Evolutionary conservation across 2,329 filamentous ascomycete species (phyloP).

Genomic region (Cladosporium sp.): DNA sequence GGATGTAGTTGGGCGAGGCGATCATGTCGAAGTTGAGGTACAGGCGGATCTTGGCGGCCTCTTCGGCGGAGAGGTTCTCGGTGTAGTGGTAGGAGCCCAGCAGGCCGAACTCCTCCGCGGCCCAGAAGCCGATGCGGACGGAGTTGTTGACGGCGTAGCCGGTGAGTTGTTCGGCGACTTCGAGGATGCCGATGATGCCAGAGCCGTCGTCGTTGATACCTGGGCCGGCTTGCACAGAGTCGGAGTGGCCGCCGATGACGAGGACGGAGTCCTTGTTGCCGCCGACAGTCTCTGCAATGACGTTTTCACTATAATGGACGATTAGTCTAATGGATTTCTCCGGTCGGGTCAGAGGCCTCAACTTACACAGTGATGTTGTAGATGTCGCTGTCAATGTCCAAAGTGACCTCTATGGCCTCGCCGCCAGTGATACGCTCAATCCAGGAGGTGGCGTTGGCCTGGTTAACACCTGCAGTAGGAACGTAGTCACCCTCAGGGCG

Average conservation of each 20-base stretch:
- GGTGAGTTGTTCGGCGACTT: conserved; percentile 61
- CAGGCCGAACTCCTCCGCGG: conserved; percentile 63
- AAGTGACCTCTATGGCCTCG: conserved; percentile 38
- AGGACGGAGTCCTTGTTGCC: conserved; percentile 62
- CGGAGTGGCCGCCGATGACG: conserved; percentile 61
- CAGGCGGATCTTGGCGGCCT: conserved; percentile 61
- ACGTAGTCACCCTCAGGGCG: conserved; percentile 57
- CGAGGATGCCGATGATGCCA: conserved; percentile 62
- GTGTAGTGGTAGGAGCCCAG: conserved; percentile 53
- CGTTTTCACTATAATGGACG: conserved; percentile 46
- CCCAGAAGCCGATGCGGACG: conserved; percentile 67
- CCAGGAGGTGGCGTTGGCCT: conserved; percentile 59
- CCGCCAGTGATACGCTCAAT: conserved; percentile 54
- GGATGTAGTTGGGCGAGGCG: conserved; percentile 60
- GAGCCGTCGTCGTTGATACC: conserved; percentile 80
- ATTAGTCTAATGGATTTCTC: neutral
- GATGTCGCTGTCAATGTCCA: conserved; percentile 48
- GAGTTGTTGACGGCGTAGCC: conserved; percentile 72
- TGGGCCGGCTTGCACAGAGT: conserved; percentile 61
- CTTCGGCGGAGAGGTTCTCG: conserved; percentile 45
- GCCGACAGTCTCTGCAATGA: conserved; percentile 60
- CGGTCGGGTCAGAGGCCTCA: neutral
- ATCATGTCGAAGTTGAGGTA: conserved; percentile 76
- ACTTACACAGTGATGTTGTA: conserved; percentile 45
- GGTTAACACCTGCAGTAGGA: conserved; percentile 67